Evolutionary conservation across 306 rosid genomes (phyloP).

Genomic region (Luffa aegyptiaca): DNA sequence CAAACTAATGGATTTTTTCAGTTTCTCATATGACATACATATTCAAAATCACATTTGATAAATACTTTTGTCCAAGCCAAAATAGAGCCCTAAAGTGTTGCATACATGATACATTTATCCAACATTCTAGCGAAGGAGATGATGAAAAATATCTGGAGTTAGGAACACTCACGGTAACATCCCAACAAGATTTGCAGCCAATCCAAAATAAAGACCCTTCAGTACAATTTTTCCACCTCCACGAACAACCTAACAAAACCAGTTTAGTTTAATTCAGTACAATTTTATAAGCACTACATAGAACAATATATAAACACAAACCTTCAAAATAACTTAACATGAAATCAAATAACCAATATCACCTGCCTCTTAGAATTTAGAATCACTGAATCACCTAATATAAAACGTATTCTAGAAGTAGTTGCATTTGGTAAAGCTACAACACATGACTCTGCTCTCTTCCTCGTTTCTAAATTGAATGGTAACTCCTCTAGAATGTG

Average conservation of each 20-base stretch:
- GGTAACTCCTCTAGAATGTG: slow-evolving; percentile 45
- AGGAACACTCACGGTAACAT: slow-evolving; percentile 31
- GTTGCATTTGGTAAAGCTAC: too few species aligned
- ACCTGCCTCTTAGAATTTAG: too few species aligned
- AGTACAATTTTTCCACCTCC: slow-evolving; percentile 25
- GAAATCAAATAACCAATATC: too few species aligned
- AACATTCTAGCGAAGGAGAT: not conserved
- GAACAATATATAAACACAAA: too few species aligned
- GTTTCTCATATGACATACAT: not conserved
- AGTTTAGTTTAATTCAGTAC: not conserved
- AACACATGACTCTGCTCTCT: slow-evolving; percentile 26
- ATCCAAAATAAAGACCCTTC: slow-evolving; percentile 30
- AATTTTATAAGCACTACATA: too few species aligned
- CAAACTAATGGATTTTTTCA: not conserved
- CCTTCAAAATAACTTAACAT: too few species aligned
- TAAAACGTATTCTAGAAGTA: too few species aligned
- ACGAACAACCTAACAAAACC: slow-evolving; percentile 17
- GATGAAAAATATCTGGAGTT: not conserved
- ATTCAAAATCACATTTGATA: not conserved
- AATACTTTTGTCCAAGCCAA: not conserved
- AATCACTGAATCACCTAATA: too few species aligned
- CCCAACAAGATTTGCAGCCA: slow-evolving; percentile 33
- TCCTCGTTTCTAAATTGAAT: slow-evolving; percentile 61
- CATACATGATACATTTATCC: not conserved
- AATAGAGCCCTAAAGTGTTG: not conserved